Conservation (phyloP, 371 early-diverging fungal species). For the Blakeslea trispora region DNA sequence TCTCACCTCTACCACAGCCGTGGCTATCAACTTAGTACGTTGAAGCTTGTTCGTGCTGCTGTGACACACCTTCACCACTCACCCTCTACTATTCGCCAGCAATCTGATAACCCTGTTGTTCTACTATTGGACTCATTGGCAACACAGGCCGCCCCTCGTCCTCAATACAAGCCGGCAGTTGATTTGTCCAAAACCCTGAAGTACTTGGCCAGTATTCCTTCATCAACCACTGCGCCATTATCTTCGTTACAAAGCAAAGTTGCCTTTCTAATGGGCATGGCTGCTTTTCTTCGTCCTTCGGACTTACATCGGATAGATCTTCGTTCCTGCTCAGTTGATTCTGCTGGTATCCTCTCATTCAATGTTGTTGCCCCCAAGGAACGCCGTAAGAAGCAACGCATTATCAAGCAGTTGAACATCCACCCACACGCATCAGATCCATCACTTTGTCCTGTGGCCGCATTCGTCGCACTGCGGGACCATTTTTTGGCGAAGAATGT, state of each 20-base stretch:
- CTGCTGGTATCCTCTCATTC: not conserved
- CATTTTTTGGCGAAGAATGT: not conserved
- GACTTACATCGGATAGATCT: conserved; percentile 2
- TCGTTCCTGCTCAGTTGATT: not conserved
- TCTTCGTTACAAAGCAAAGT: conserved; percentile 5
- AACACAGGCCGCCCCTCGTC: conserved; percentile 1
- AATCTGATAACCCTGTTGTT: no score
- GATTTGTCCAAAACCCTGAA: no score
- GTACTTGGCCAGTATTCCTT: no score
- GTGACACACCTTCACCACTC: conserved; percentile 13
- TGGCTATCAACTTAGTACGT: conserved; percentile 3
- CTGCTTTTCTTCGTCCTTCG: conserved; percentile 20
- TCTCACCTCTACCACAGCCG: conserved; percentile 10
- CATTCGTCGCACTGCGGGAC: not conserved
- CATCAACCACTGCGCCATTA: not conserved
- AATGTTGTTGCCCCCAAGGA: not conserved
- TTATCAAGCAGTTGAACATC: conserved; percentile 4
- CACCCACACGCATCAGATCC: not conserved
- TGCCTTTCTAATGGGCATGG: conserved; percentile 17
- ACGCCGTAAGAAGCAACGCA: conserved; percentile 1
- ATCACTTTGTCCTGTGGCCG: not conserved
- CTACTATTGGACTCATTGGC: no score
- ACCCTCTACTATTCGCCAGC: conserved; percentile 1
- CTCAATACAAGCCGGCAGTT: not conserved
- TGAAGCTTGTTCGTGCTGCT: conserved; percentile 15